Evolutionary conservation across 129 eudicot genomes (phyloP).

Genomic region (Oenanthe sinensis): DNA sequence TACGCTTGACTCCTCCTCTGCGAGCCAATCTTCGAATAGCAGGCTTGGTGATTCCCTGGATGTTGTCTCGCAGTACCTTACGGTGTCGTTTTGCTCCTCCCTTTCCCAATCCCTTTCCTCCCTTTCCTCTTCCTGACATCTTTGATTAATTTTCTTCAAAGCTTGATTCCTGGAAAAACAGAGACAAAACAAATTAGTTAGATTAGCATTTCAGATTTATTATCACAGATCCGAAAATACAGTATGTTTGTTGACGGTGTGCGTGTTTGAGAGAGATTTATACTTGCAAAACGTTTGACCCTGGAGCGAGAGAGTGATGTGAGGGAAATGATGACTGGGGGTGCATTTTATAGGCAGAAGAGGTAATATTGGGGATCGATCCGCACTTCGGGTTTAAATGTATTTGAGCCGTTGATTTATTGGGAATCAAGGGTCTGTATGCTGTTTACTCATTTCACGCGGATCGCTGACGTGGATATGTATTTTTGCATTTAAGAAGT

Average conservation of each 20-base stretch:
- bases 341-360: neutral
- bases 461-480: neutral
- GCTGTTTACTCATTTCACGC: neutral
- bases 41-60: conserved; percentile 18
- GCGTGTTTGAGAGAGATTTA: neutral
- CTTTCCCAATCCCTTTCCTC: conserved; percentile 19
- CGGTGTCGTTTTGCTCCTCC: conserved; percentile 20
- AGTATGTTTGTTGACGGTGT: too few relatives aligned
- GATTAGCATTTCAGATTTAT: neutral
- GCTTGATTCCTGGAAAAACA: neutral
- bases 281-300: neutral
- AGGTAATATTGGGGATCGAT: neutral
- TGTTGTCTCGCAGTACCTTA: conserved; percentile 14
- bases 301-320: neutral
- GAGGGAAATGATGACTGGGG: neutral
- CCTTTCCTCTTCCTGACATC: conserved; percentile 20
- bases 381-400: neutral
- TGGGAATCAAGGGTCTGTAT: neutral
- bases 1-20: conserved; percentile 18
- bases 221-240: neutral
- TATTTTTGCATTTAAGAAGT: too few relatives aligned
- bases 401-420: neutral
- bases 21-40: conserved; percentile 14
- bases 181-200: too few relatives aligned
- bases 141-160: neutral